Evolutionary conservation across 176 grass and related monocot species (phyloP), one percentile per base, ranked within the genome.

Genomic region (Chloris gayana): DNA sequence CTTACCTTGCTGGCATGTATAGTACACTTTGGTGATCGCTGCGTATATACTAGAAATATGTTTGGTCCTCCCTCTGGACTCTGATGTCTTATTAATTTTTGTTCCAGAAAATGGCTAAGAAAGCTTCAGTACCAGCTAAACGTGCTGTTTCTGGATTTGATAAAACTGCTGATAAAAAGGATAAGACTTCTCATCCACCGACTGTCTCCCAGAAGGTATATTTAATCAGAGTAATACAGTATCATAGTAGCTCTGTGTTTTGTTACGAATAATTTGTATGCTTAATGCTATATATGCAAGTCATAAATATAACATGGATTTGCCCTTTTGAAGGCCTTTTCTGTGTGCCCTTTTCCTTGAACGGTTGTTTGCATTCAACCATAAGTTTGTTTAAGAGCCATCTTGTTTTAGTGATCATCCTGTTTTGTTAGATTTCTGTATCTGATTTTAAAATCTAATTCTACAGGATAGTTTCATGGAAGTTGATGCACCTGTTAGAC

Each of bases 81-180:
- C 49, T 69, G 56, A 71, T n/a, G 47, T 13, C 15, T 27, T 70
- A 62, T 49, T 53, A 75, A 88, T 12, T 44, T 19, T 83, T 83
- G 80, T 15, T 78, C 72, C 77, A 97, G 93, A 87, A 97, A 89
- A 73, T 87, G 53, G 49, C 80, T 42, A 85, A 87, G 78, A 89
- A 78, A 76, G 59, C 41, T 88, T 70, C 82, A 73, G 67, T 57
- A 59, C 51, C 69, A 76, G 49, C 75, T 73, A 93, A 87, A 77
- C 26, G 14, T 21, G 65, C 76, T 58, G 65, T 84, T 80, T 82
- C 83, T 75, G 90, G 84, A 85, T 85, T 85, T 57, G 80, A 85
- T 83, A 82, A 84, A 85, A 15, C 59, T 63, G 69, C 75, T 54
- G 73, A 59, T 60, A 80, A 51, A 79, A 88, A 88, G 44, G 42